Base-by-base conservation (phyloP, 1,139 yeast genomes). In the Pneumocystis wakefieldiae region DNA sequence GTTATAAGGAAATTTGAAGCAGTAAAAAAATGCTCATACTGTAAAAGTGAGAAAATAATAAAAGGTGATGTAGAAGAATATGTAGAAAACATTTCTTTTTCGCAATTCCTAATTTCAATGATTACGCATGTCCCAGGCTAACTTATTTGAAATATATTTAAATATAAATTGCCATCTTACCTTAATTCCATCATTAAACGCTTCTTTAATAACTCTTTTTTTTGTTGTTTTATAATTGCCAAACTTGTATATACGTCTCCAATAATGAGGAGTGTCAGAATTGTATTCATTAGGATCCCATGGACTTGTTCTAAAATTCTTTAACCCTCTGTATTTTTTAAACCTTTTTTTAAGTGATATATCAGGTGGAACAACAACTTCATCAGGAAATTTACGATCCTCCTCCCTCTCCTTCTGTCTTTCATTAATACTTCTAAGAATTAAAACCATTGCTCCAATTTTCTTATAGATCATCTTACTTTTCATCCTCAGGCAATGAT, bases 331-430 rank as follows among this genome's bases (percentile, higher is more conserved):
- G 74, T 89, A 92, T 65, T 89, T 81, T 42, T 78, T 75, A 65
- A 92, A 78, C 67, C 88, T 81, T 68, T 89, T 90, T 69, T 81
- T 82, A 15, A 88, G 98, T 12, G 86, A 80, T 68, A 82, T 90
- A 4, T 75, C 72, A 38, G 97, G 97, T 63, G 80, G 81, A 61
- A 92, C 76, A 73, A 94, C 97, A 64, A 91, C 76, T 75, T 94
- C 98, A 75, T 94, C 99, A 0, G 98, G 97, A 77, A 90, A 92
- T 70, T 92, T 96, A 59, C 84, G 80, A 72, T 92, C 97, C 62
- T 90, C 67, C 28, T 53, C 35, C n/a, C 32, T 29, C 12, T 62
- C 97, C 66, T 81, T 81, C 67, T 85, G 96, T 65, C 82, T 75
- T 59, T 80, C 78, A 71, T 95, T 82, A 75, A 79, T 89, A 69